A percentile compares a stretch with the other conserved stretches of the same genome.
phyloP scores from a whole-genome alignment of 257 asterid species.

The Ehretia macrophylla region DNA sequence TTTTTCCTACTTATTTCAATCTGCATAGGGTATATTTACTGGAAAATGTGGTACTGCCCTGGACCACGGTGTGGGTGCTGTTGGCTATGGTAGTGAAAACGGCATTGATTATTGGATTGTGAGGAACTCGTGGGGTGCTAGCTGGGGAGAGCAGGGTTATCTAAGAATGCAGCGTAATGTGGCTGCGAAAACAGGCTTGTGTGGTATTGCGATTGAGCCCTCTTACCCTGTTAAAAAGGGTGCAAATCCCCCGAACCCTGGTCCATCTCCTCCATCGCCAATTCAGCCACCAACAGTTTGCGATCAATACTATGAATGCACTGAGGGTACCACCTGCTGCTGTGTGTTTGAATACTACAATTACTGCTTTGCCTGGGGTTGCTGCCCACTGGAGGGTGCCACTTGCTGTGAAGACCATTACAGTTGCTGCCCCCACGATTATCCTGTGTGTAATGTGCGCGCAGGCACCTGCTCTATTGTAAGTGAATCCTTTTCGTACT shows the following conservation, averaged over 20 bases:
- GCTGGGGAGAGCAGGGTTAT: conserved; percentile 82
- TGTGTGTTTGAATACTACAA: conserved; percentile 40
- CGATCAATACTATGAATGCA: conserved; percentile 42
- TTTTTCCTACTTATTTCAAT: too few relatives aligned
- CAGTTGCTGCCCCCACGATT: conserved; percentile 85
- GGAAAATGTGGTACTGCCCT: conserved; percentile 52
- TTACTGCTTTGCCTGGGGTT: conserved; percentile 69
- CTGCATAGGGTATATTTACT: conserved; percentile 52
- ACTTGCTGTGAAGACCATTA: conserved; percentile 71
- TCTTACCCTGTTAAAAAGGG: conserved; percentile 73
- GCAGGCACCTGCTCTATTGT: conserved; percentile 78
- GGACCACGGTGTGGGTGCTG: conserved; percentile 78
- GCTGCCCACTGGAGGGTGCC: conserved; percentile 79
- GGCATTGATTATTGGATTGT: conserved; percentile 69
- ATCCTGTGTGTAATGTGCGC: conserved; percentile 59
- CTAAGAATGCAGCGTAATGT: conserved; percentile 65
- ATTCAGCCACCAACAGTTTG: conserved; percentile 45
- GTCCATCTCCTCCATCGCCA: conserved; percentile 78
- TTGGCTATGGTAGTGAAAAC: conserved; percentile 60
- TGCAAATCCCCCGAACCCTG: conserved; percentile 63
- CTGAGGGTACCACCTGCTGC: conserved; percentile 65
- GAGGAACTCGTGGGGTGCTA: conserved; percentile 71
- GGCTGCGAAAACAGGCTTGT: conserved; percentile 36
- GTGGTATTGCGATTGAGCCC: conserved; percentile 67
- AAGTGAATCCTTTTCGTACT: conserved; percentile 12